Conservation (phyloP, 2,329 filamentous ascomycete genomes). For the Neoascochyta sp. region DNA sequence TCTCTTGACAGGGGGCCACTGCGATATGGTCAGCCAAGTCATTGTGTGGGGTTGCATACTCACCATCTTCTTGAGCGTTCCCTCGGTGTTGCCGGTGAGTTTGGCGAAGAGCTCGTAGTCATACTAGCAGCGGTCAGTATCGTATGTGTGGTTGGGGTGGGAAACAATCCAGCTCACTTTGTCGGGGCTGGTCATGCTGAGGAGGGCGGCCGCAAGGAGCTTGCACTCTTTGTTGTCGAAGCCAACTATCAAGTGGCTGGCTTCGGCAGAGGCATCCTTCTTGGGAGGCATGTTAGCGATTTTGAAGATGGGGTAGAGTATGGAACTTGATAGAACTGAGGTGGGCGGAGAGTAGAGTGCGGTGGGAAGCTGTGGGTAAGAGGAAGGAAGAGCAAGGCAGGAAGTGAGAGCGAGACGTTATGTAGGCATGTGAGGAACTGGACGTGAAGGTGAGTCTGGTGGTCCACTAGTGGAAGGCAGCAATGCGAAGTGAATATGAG, state of each 20-base stretch:
- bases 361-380: not conserved
- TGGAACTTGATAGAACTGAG: not conserved
- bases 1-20: conserved; percentile 29
- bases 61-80: conserved; percentile 31
- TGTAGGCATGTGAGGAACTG: not conserved
- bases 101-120: conserved; percentile 29
- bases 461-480: not conserved
- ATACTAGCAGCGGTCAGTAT: conserved; percentile 13
- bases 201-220: conserved; percentile 30
- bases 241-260: conserved; percentile 9
- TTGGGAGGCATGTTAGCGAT: conserved; percentile 22
- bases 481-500: conserved; percentile 5
- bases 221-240: conserved; percentile 25
- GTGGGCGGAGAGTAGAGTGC: not conserved
- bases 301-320: not conserved
- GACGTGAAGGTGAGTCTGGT: conserved; percentile 4
- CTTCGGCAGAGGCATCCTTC: conserved; percentile 7
- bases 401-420: conserved; percentile 1
- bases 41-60: no score
- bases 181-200: conserved; percentile 23
- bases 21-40: no score
- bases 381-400: not conserved
- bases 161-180: conserved; percentile 18
- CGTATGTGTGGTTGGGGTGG: not conserved
- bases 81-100: conserved; percentile 28